A percentile compares a stretch with the other conserved stretches of the same genome.
Evolutionary conservation across 805 yeast genomes (phyloP).

Genomic region (Hanseniaspora taiwanica): DNA sequence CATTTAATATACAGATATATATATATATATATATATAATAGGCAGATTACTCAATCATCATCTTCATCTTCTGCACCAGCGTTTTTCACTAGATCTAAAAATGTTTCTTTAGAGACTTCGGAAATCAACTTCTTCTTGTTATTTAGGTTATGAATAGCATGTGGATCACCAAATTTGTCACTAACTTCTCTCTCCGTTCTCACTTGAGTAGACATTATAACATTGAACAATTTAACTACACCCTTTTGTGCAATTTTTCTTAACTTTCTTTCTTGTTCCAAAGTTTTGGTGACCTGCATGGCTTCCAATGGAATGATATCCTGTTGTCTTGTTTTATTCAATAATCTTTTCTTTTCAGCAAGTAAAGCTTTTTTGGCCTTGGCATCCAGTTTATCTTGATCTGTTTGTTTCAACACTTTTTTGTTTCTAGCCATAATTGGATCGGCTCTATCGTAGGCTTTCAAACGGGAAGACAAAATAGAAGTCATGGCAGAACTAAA

Average conservation of each 20-base stretch:
- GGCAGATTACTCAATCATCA: not conserved
- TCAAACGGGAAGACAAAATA: slow-evolving; percentile 69
- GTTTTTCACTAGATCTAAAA: slow-evolving; percentile 74
- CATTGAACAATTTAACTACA: slow-evolving; percentile 74
- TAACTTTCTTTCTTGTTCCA: slow-evolving; percentile 56
- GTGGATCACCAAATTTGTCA: slow-evolving; percentile 27
- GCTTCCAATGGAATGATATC: slow-evolving; percentile 46
- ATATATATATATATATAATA: not conserved
- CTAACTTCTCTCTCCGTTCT: slow-evolving; percentile 38
- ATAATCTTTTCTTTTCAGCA: slow-evolving; percentile 54
- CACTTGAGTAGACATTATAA: slow-evolving; percentile 66
- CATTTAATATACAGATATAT: not conserved
- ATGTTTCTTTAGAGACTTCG: slow-evolving; percentile 80
- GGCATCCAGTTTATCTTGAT: slow-evolving; percentile 67
- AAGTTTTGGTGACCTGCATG: slow-evolving; percentile 32
- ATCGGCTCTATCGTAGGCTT: slow-evolving; percentile 78
- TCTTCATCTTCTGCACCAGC: slow-evolving; percentile 38
- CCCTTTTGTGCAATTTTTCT: slow-evolving; percentile 81
- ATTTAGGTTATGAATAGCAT: slow-evolving; percentile 28
- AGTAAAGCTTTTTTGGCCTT: slow-evolving; percentile 63
- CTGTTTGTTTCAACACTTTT: slow-evolving; percentile 53
- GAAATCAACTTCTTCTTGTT: slow-evolving; percentile 43
- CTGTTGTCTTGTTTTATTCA: slow-evolving; percentile 54
- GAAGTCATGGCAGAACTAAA: slow-evolving; percentile 79
- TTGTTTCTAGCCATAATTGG: slow-evolving; percentile 86